A percentile compares a stretch with the other conserved stretches of the same genome.
These are phyloP conservation scores for Lyophyllum atratum DNA, from an alignment of 768 basidiomycete species.

Conservation along the genomic window DNA sequence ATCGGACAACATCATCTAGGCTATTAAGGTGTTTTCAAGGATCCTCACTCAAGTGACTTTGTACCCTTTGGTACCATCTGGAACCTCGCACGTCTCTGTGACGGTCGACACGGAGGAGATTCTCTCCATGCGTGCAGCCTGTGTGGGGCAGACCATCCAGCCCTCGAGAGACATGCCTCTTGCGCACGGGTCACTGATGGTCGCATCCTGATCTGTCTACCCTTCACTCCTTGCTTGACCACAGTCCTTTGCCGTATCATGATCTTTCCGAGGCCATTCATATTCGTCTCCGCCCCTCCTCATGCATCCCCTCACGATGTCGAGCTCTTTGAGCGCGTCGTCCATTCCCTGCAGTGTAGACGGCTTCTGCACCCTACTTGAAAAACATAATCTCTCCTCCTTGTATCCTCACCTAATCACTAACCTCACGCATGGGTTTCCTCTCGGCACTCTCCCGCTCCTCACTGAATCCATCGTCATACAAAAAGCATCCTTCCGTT, in stretches of 20 bases:
- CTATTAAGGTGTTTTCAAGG: constrained; percentile 1
- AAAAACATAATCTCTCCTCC: neutral
- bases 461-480: neutral
- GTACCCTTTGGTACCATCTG: constrained; percentile 11
- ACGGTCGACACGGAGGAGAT: neutral
- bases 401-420: constrained; percentile 16
- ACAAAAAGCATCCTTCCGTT: neutral
- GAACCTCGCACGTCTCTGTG: constrained; percentile 10
- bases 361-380: constrained; percentile 9
- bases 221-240: neutral
- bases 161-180: constrained; percentile 5
- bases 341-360: constrained; percentile 18
- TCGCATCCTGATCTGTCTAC: constrained; percentile 2
- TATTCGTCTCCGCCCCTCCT: neutral
- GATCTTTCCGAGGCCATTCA: neutral
- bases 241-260: neutral
- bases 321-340: constrained; percentile 1
- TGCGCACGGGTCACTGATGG: constrained; percentile 9
- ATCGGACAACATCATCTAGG: neutral
- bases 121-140: constrained; percentile 19
- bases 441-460: constrained; percentile 24
- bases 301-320: neutral
- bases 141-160: constrained; percentile 18
- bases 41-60: neutral
- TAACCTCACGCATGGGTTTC: constrained; percentile 24